Percentiles rank a stretch among this genome's conserved stretches.
phyloP scores from a whole-genome alignment of 2,329 filamentous ascomycete genomes.

The Pseudovirgaria hyperparasitica region DNA sequence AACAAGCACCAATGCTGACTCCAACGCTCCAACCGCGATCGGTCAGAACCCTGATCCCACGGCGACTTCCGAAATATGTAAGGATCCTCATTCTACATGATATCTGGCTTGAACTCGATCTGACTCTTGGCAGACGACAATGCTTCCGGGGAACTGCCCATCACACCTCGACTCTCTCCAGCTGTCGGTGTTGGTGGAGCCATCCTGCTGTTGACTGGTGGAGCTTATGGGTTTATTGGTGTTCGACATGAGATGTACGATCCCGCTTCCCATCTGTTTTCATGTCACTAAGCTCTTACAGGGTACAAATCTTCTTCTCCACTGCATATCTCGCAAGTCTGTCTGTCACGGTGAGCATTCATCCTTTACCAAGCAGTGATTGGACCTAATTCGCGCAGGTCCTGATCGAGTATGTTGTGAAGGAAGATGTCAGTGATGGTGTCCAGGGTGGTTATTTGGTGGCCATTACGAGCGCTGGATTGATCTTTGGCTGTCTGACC shows the following conservation, averaged over 20 bases:
- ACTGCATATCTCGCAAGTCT: slow-evolving; percentile 60
- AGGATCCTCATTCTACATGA: not conserved
- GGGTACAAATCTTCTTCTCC: slow-evolving; percentile 52
- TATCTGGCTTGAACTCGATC: not conserved
- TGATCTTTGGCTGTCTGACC: slow-evolving; percentile 59
- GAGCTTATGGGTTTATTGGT: slow-evolving; percentile 60
- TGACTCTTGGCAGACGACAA: not conserved
- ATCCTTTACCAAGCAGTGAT: not conserved
- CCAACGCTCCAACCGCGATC: slow-evolving; percentile 7
- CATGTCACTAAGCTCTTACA: slow-evolving; percentile 10
- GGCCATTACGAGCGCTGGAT: slow-evolving; percentile 59
- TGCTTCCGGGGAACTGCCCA: slow-evolving; percentile 42
- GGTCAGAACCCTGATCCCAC: slow-evolving; percentile 4
- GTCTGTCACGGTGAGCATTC: slow-evolving; percentile 46
- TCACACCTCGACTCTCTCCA: slow-evolving; percentile 64
- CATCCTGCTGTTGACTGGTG: slow-evolving; percentile 61
- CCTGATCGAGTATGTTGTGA: slow-evolving; percentile 82
- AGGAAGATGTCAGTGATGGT: slow-evolving; percentile 57
- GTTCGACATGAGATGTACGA: slow-evolving; percentile 60
- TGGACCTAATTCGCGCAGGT: slow-evolving; percentile 28
- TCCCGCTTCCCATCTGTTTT: slow-evolving; percentile 4
- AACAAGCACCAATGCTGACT: slow-evolving; percentile 5
- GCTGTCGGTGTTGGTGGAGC: slow-evolving; percentile 68
- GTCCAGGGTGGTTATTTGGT: slow-evolving; percentile 81
- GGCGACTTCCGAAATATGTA: slow-evolving; percentile 3